Base-by-base conservation (phyloP, 2,329 filamentous ascomycete species). In the Nothomitra cinnamomea region DNA sequence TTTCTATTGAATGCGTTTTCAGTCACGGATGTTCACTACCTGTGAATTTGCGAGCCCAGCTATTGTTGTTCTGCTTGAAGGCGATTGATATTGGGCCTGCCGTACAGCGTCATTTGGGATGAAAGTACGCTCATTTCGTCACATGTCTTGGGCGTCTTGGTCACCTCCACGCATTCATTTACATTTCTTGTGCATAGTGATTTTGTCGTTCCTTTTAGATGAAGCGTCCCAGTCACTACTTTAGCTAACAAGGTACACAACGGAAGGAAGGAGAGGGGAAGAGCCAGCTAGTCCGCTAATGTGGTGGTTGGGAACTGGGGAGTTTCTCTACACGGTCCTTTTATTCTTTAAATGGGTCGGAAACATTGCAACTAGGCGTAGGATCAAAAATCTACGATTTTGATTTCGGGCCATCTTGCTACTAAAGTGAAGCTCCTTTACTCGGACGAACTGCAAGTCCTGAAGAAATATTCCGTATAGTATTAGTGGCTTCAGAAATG, bases 181-280 rank as follows among this genome's bases (percentile, higher is more conserved):
- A 49, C 28, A 32, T 49, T 28, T 35, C 45, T 32, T 35, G 45
- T 49, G 45, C 45, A 49, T 49, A 49, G 45, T 24, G 45, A 35
- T 49, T 32, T 17, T n/a, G 28, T 32, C 28, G 28, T 32, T 28
- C 28, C 45, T 24, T 49, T 49, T n/a, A 28, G 45, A 17, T 15
- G 12, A 49, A 10, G 28, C 28, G 28, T 32, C 10, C 8, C 25
- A 4, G 15, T 49, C 32, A 19, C 32, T 28, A 12, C 22, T 49
- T 35, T 24, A 24, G 15, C 25, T n/a, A 24, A 24, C 24, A 35
- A 35, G 15, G 45, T 5, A 22, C 19, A 35, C 13, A 6, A 19
- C 12, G 25, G 12, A 28, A 35, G 12, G 19, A 24, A 49, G 25
- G 45, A 32, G 45, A 28, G 28, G 25, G 45, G 28, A 24, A 49